These are phyloP conservation scores for Kwoniella shivajii DNA, from an alignment of 1,284 basidiomycete genomes.

Conservation along the genomic window DNA sequence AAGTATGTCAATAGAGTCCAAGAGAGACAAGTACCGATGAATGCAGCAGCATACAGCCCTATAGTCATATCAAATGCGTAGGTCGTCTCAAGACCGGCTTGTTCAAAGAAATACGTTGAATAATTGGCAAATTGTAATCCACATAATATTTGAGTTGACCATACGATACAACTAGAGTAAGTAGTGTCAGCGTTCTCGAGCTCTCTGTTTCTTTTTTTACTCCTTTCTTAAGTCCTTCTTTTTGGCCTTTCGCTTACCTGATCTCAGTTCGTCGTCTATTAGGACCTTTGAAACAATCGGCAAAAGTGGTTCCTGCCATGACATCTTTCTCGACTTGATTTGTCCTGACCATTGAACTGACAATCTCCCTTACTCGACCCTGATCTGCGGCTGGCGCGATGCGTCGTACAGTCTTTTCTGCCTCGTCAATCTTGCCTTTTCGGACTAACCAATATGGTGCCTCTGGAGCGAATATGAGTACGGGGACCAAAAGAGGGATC, in stretches of 20 bases:
- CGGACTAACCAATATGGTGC: constrained; percentile 57
- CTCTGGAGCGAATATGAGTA: constrained; percentile 24
- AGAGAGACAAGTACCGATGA: constrained; percentile 31
- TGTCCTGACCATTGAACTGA: constrained; percentile 29
- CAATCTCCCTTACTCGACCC: constrained; percentile 29
- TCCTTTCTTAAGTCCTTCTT: too few species aligned
- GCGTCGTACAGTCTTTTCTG: constrained; percentile 26
- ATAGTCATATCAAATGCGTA: constrained; percentile 52
- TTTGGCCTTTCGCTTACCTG: constrained; percentile 9
- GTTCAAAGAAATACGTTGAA: constrained; percentile 35
- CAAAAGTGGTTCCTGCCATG: constrained; percentile 39
- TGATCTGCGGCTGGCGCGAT: constrained; percentile 20
- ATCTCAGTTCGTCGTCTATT: constrained; percentile 54
- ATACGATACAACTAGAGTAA: constrained; percentile 4
- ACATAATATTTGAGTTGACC: constrained; percentile 24
- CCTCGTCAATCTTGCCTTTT: constrained; percentile 54
- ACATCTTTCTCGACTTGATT: constrained; percentile 33
- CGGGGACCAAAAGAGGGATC: constrained; percentile 21
- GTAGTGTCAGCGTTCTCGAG: background rate
- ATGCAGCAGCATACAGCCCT: constrained; percentile 19
- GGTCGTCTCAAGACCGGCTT: constrained; percentile 50
- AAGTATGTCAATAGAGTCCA: constrained; percentile 33
- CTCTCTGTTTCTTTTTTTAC: too few species aligned
- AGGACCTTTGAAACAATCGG: constrained; percentile 52
- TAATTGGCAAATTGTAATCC: constrained; percentile 24